phyloP scores from a whole-genome alignment of 306 rosid species.

The Pterocarpus santalinus region DNA sequence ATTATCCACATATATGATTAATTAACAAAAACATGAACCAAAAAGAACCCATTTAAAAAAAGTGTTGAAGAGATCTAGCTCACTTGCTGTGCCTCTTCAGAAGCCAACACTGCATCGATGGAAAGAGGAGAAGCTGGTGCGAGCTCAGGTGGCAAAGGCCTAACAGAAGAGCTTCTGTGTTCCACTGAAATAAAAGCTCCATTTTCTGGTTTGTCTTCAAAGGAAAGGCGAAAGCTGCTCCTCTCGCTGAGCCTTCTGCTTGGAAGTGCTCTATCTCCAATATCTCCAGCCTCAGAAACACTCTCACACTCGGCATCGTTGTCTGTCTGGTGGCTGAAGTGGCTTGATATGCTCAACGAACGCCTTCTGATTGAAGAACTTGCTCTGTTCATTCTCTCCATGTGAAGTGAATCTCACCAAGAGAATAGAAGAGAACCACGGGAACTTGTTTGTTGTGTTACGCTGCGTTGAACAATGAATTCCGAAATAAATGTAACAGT shows the following conservation, averaged over 20 bases:
- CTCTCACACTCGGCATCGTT: constrained; percentile 55
- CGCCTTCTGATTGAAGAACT: constrained; percentile 56
- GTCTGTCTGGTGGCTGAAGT: constrained; percentile 47
- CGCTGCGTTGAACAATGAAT: no score
- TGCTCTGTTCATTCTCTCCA: constrained; percentile 59
- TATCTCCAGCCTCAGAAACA: constrained; percentile 92
- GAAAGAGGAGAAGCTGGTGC: constrained; percentile 49
- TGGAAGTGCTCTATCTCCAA: constrained; percentile 80
- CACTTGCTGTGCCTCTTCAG: constrained; percentile 61
- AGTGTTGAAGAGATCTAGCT: constrained; percentile 43
- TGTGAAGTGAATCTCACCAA: not conserved
- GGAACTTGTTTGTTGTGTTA: not conserved
- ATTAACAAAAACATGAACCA: constrained; percentile 20
- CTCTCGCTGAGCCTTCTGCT: constrained; percentile 64
- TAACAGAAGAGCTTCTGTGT: constrained; percentile 44
- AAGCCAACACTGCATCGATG: constrained; percentile 42
- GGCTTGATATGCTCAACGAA: constrained; percentile 64
- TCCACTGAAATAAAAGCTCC: constrained; percentile 55
- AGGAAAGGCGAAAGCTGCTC: constrained; percentile 52
- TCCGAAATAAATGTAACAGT: not conserved
- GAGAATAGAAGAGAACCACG: not conserved
- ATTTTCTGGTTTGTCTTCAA: constrained; percentile 53
- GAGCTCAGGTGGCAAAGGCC: constrained; percentile 54
- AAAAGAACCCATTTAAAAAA: not conserved
- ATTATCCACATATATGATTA: constrained; percentile 7